phyloP scores from a whole-genome alignment of 2,329 filamentous ascomycete genomes.

The Domatiomyces globalis region DNA sequence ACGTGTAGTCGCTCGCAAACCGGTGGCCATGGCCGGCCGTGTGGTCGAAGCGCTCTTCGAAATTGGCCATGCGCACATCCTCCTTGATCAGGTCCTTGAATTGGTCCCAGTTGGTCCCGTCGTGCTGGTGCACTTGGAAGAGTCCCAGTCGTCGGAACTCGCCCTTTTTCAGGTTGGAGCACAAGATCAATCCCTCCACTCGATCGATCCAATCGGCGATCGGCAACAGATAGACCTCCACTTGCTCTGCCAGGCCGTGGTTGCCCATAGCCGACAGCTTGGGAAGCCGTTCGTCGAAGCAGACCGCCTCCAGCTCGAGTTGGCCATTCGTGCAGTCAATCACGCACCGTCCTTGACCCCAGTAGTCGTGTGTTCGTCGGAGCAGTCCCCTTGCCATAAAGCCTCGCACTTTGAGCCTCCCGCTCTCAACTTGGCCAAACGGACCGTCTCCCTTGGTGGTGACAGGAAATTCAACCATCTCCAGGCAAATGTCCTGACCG shows the following conservation, averaged over 20 bases:
- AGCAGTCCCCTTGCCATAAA: constrained; percentile 17
- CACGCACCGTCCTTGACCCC: constrained; percentile 15
- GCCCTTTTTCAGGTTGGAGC: constrained; percentile 18
- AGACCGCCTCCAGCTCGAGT: constrained; percentile 14
- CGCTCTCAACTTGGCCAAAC: constrained; percentile 13
- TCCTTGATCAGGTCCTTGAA: constrained; percentile 18
- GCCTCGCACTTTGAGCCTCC: constrained; percentile 13
- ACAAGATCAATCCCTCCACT: constrained; percentile 16
- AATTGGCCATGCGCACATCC: constrained; percentile 16
- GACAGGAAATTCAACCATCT: constrained; percentile 14
- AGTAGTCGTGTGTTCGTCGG: constrained; percentile 16
- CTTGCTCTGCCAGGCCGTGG: constrained; percentile 13
- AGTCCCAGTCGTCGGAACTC: constrained; percentile 15
- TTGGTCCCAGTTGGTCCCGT: constrained; percentile 17
- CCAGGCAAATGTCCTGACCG: constrained; percentile 15
- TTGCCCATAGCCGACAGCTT: constrained; percentile 12
- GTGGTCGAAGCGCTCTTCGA: constrained; percentile 16
- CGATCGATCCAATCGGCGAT: constrained; percentile 17
- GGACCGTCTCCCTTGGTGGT: constrained; percentile 12
- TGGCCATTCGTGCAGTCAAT: constrained; percentile 8
- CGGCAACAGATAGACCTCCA: constrained; percentile 17
- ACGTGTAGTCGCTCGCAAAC: constrained; percentile 19
- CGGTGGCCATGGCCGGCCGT: constrained; percentile 5
- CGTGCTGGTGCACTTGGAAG: constrained; percentile 14
- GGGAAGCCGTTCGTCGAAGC: constrained; percentile 16